Percentiles rank a stretch among this genome's conserved stretches.
These are phyloP conservation scores for Hagleromyces aurorensis DNA, from an alignment of 805 yeast genomes.

Conservation along the genomic window DNA sequence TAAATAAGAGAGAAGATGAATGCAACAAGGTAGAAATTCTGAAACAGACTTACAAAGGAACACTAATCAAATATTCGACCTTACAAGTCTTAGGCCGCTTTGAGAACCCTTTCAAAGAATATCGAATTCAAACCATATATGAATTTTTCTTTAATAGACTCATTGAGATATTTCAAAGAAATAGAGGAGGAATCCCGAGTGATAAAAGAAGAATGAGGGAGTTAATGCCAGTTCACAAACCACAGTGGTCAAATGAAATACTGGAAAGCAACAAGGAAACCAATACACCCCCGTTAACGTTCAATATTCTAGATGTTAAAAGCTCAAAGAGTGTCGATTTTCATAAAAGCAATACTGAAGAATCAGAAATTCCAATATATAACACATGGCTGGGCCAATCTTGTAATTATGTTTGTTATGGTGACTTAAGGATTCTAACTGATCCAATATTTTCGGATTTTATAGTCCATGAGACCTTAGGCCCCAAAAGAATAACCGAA, in stretches of 20 bases:
- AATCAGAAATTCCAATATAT: slow-evolving; percentile 10
- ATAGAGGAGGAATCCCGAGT: slow-evolving; percentile 53
- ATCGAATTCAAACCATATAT: slow-evolving; percentile 80
- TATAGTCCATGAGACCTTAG: slow-evolving; percentile 53
- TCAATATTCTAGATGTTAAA: slow-evolving; percentile 4
- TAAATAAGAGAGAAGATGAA: slow-evolving; percentile 36
- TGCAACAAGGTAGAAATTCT: slow-evolving; percentile 12
- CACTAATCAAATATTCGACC: slow-evolving; percentile 35
- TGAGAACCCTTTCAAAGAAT: slow-evolving; percentile 87
- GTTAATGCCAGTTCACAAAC: slow-evolving; percentile 51
- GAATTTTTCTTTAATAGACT: slow-evolving; percentile 74
- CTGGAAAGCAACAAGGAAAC: slow-evolving; percentile 3
- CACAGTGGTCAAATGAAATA: slow-evolving; percentile 35
- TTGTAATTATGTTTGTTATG: slow-evolving; percentile 65
- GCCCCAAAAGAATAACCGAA: slow-evolving; percentile 81
- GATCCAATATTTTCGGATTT: slow-evolving; percentile 75
- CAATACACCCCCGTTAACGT: slow-evolving; percentile 11
- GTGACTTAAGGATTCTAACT: slow-evolving; percentile 67
- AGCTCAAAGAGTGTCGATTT: slow-evolving; percentile 16
- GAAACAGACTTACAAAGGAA: slow-evolving; percentile 14
- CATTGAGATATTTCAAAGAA: slow-evolving; percentile 57
- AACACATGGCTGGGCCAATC: slow-evolving; percentile 94
- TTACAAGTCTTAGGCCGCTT: slow-evolving; percentile 64
- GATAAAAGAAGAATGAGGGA: slow-evolving; percentile 41
- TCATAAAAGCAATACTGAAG: slow-evolving; percentile 6